phyloP scores from a whole-genome alignment of 169 alveolate species.

The Cardiosporidium cionae region DNA sequence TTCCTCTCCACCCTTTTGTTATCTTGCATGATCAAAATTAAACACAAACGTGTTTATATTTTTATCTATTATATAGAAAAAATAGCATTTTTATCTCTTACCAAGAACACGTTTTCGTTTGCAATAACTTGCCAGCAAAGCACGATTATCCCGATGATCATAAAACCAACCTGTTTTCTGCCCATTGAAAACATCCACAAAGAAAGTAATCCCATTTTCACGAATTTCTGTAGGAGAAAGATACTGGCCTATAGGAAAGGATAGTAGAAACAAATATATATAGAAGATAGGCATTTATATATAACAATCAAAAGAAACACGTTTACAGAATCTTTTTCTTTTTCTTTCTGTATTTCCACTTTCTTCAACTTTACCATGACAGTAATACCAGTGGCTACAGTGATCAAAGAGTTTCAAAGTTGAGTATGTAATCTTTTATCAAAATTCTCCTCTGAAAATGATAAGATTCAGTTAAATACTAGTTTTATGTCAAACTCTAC shows the following conservation, averaged over 20 bases:
- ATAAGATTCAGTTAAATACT: too few relatives aligned
- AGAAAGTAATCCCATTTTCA: constrained; percentile 43
- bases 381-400: too few relatives aligned
- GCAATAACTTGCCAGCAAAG: constrained; percentile 33
- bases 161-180: constrained; percentile 47
- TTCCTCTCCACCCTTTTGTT: background rate
- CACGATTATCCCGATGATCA: constrained; percentile 34
- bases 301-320: too few relatives aligned
- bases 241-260: constrained; percentile 15
- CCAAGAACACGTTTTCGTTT: constrained; percentile 28
- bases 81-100: background rate
- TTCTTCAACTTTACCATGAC: too few relatives aligned
- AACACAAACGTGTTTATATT: background rate
- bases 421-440: too few relatives aligned
- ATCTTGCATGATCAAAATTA: background rate
- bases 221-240: constrained; percentile 29
- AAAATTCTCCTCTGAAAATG: too few relatives aligned
- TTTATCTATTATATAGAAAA: too few relatives aligned
- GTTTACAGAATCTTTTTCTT: too few relatives aligned
- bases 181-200: constrained; percentile 39
- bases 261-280: background rate
- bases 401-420: too few relatives aligned
- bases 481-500: too few relatives aligned
- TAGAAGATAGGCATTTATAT: background rate
- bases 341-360: too few relatives aligned